Evolutionary conservation across 2,329 filamentous ascomycete genomes (phyloP).

Genomic region (Paecilomyces niveus): DNA sequence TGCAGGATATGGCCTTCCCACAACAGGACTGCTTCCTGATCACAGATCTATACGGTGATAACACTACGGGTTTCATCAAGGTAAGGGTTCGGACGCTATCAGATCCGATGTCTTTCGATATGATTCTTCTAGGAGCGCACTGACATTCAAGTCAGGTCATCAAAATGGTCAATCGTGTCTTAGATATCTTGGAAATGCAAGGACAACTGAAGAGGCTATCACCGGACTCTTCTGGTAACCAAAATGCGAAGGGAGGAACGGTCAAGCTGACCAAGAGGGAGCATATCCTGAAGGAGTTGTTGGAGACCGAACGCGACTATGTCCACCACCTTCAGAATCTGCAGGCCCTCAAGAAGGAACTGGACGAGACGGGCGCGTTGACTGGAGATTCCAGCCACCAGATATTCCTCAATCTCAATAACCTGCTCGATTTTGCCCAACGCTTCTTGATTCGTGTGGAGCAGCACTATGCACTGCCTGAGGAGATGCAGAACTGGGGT

Average conservation of each 20-base stretch:
- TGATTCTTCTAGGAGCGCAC: not conserved
- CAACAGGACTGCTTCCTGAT: constrained; percentile 85
- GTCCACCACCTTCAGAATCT: constrained; percentile 94
- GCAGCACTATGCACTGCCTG: constrained; percentile 79
- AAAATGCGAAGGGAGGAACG: constrained; percentile 32
- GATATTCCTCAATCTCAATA: constrained; percentile 94
- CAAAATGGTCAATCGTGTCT: constrained; percentile 83
- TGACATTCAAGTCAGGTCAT: constrained; percentile 53
- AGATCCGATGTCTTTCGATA: not conserved
- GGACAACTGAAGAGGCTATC: constrained; percentile 66
- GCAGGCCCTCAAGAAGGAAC: constrained; percentile 80
- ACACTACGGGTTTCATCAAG: constrained; percentile 97
- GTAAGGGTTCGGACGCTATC: constrained; percentile 37
- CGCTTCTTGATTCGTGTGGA: constrained; percentile 93
- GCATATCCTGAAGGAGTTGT: constrained; percentile 83
- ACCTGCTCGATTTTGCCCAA: constrained; percentile 89
- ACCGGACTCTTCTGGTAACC: constrained; percentile 41
- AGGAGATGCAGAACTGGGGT: constrained; percentile 83
- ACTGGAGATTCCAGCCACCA: constrained; percentile 86
- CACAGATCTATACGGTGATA: constrained; percentile 82
- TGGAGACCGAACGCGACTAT: constrained; percentile 94
- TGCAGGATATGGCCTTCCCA: constrained; percentile 72
- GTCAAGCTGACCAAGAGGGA: constrained; percentile 66
- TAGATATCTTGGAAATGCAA: constrained; percentile 74
- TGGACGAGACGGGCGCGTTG: constrained; percentile 81